Base-by-base conservation (phyloP, 2,329 filamentous ascomycete species). In the Colletotrichum lentis region DNA sequence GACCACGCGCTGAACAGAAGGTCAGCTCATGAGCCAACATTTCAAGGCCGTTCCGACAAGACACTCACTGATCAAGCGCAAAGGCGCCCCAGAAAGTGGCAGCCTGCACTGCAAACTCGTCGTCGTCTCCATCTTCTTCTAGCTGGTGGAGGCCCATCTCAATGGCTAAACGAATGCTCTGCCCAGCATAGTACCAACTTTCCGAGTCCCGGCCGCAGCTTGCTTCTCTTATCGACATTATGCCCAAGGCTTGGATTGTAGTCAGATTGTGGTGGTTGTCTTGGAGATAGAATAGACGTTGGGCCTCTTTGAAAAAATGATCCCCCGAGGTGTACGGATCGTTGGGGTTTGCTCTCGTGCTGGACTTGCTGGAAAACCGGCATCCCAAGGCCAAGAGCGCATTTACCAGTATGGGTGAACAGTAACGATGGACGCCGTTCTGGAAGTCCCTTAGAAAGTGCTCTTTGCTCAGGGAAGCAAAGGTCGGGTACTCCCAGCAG, bases 401-500 rank as follows among this genome's bases (percentile, higher is more conserved):
- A 68, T 91, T 91, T 58, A 91, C 85, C 3, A 91, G 78, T 20
- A 91, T 85, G 0, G 88, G 78, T 1, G 89, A 92, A 78, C 90
- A 93, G 76, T 89, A 91, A 39, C 90, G 85, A 54, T 83, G 81
- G 20, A 85, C 80, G 1, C 88, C 89, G 11, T 83, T 81, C 44
- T 82, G 79, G 73, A 91, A 91, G 75, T 92, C 90, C 59, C 83
- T 83, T 66, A 90, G 80, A 72, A 92, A 93, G 73, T 90, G 86
- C 72, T 91, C 88, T 74, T 91, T 90, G 73, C 88, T 91, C 52
- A 93, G 84, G 2, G 91, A 87, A 3, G 90, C 87, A 77, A 92
- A 92, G 14, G 90, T 92, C 3, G 91, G 89, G 75, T 93, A 92
- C 71, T 91, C 87, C 86, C 90, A 93, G 79, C 89, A 91, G 71